Evolutionary conservation across 805 yeast genomes (phyloP).

Genomic region (Myxozyma lipomycoides): DNA sequence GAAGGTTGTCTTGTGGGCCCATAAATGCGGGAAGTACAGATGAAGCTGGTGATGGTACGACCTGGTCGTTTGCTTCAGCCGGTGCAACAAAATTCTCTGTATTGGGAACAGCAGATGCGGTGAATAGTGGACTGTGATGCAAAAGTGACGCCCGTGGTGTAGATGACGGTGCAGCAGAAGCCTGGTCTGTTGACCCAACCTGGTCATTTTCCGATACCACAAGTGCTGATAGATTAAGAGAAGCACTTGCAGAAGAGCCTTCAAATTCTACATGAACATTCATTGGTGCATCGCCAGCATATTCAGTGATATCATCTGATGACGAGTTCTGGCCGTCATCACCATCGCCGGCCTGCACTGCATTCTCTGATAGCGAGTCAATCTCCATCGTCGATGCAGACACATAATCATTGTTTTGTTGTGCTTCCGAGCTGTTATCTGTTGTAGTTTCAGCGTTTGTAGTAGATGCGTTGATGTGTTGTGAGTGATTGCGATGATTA

Average conservation of each 20-base stretch:
- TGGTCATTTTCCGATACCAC: not conserved
- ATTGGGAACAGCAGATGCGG: not conserved
- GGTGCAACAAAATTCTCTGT: not conserved
- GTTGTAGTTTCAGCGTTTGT: not conserved
- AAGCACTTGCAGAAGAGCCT: not conserved
- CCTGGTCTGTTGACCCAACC: not conserved
- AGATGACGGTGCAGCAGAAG: not conserved
- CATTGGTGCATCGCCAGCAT: not conserved
- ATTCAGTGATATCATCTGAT: slow-evolving; percentile 3
- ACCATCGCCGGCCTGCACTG: not conserved
- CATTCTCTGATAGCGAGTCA: slow-evolving; percentile 1
- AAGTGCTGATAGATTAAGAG: not conserved
- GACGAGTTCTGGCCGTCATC: slow-evolving; percentile 9
- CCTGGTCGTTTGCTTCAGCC: slow-evolving; percentile 3
- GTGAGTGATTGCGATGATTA: slow-evolving; percentile 9
- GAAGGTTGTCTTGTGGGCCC: slow-evolving; percentile 41
- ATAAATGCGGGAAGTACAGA: slow-evolving; percentile 16
- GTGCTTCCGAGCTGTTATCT: not conserved
- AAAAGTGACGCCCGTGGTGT: not conserved
- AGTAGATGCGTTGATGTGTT: slow-evolving; percentile 1
- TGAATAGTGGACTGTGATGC: slow-evolving; percentile 8
- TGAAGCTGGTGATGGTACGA: not conserved
- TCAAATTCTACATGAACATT: not conserved
- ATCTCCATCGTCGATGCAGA: slow-evolving; percentile 5
- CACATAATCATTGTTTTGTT: not conserved